These are phyloP conservation scores for Aureobasidium pullulans DNA, from an alignment of 2,329 filamentous ascomycete species.

Conservation along the genomic window DNA sequence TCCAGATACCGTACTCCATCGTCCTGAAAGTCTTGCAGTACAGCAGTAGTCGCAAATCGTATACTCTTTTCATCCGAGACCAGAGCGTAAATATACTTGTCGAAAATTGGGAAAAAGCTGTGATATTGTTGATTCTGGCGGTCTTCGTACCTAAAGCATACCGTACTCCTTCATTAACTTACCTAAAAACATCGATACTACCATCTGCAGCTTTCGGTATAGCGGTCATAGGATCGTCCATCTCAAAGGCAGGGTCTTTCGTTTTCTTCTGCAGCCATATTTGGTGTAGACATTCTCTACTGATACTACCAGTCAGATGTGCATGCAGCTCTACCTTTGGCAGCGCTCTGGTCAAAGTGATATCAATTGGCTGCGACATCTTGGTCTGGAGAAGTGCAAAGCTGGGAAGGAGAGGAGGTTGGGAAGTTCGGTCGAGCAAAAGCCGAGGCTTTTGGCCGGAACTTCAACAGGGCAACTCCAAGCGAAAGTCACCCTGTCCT, in stretches of 20 bases:
- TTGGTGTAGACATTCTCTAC: constrained; percentile 62
- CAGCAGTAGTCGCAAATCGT: constrained; percentile 54
- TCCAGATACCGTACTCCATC: constrained; percentile 75
- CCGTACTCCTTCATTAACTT: not conserved
- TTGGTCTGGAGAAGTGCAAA: no score
- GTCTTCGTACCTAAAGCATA: no score
- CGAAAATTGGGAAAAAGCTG: constrained; percentile 73
- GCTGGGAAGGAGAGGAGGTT: no score
- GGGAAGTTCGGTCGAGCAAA: no score
- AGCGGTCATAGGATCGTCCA: constrained; percentile 60
- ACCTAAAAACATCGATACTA: constrained; percentile 11
- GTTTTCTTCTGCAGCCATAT: constrained; percentile 60
- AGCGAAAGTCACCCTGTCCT: no score
- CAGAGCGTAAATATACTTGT: constrained; percentile 70
- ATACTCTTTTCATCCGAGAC: constrained; percentile 51
- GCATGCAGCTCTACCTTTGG: constrained; percentile 61
- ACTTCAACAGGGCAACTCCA: no score
- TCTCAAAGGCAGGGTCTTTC: constrained; percentile 37
- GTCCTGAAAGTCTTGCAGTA: constrained; percentile 57
- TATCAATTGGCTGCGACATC: not conserved
- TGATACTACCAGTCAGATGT: constrained; percentile 73
- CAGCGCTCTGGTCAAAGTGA: constrained; percentile 27
- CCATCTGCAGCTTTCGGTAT: constrained; percentile 58
- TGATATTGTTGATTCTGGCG: constrained; percentile 13
- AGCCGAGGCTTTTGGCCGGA: no score